Evolutionary conservation across 208 protist species (phyloP).

Genomic region (Trypanosomatidae sp.): DNA sequence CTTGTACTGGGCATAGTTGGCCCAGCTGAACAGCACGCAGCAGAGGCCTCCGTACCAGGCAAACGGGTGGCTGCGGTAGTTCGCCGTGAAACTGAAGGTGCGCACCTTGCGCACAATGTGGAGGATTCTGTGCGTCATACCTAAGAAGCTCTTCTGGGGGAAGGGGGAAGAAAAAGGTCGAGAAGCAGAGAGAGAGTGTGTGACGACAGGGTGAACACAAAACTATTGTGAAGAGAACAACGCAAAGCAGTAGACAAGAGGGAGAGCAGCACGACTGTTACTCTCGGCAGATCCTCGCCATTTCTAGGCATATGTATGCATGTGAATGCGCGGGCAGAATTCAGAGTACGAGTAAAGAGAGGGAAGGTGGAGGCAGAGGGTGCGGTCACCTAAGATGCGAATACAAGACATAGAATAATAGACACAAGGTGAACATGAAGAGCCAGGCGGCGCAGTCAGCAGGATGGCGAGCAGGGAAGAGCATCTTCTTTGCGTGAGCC

Average conservation of each 20-base stretch:
- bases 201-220: neutral
- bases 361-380: neutral
- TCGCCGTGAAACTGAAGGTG: conserved; percentile 60
- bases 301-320: neutral
- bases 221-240: neutral
- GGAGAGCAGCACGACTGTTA: neutral
- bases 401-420: neutral
- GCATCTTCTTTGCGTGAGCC: neutral
- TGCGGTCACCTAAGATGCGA: neutral
- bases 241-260: neutral
- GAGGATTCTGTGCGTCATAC: conserved; percentile 17
- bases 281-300: neutral
- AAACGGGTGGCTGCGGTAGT: conserved; percentile 53
- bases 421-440: neutral
- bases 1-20: conserved; percentile 78
- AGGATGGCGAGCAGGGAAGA: neutral
- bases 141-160: neutral
- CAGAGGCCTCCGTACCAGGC: conserved; percentile 56
- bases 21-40: conserved; percentile 50
- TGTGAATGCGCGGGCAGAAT: neutral
- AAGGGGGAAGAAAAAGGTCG: neutral
- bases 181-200: neutral
- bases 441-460: neutral
- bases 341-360: neutral
- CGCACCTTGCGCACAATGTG: conserved; percentile 42